Evolutionary conservation across 2,329 filamentous ascomycete genomes (phyloP), one percentile per base, ranked within the genome.

Genomic region (Tolypocladium sp.): DNA sequence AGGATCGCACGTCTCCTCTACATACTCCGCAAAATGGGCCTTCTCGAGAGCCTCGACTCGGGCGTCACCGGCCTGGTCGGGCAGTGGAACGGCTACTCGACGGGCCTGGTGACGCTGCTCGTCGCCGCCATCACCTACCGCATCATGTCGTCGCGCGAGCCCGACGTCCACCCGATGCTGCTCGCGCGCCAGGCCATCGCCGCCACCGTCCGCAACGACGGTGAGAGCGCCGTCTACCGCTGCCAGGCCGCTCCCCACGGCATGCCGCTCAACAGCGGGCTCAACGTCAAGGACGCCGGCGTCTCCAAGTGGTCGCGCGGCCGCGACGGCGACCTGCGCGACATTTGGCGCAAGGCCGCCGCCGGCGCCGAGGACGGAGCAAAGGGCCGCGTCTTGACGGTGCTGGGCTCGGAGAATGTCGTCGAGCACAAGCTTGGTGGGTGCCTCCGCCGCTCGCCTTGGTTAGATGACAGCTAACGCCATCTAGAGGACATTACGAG

Each of bases 131-230:
- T 93, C 59, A 81, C 86, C 59, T 92, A 90, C 73, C 83, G 87
- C 52, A 76, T 95, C 63, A 77, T 89, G 67, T 85, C 85, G 62
- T 82, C 84, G 56, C 83, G 85, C 61, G 93, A 97, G 57, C 90
- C 94, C 7, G 94, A 99, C 76, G 89, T 89, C 6, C 94, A 97
- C 73, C 93, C 94, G 40, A 87, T 96, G 73, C 83, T 97, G 55
- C 86, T 99, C 35, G 90, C 90, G 58, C 85, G 93, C 58, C 94
- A 97, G 78, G 85, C 91, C 3, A 81, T 87, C 63, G 82, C 89
- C 56, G 89, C 91, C 10, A 84, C 87, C 15, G 89, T 97, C 57
- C 84, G 94, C 66, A 86, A 93, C 66, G 84, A 89, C 60, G 89
- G 90, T 65, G 90, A 97, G 74, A 96, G 91, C 46, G 87, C 94